A percentile compares a stretch with the other conserved stretches of the same genome.
Conservation (phyloP, 768 basidiomycete species). For the Suillus tomentosus region DNA sequence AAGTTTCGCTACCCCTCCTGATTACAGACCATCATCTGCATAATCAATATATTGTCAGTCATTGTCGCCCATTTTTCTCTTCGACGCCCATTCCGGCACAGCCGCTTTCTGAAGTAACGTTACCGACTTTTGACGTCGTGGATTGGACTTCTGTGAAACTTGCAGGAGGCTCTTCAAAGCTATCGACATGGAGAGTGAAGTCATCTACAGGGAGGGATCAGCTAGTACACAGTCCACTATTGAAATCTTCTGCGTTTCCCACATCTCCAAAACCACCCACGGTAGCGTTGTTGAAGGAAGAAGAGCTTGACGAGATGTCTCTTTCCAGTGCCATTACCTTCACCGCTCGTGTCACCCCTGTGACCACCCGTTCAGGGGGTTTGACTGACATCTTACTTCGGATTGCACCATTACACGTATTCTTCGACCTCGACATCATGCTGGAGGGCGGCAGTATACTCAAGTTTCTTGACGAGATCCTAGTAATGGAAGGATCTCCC, state of each 20-base stretch:
- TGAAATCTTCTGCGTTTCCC: constrained; percentile 18
- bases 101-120: constrained; percentile 24
- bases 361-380: constrained; percentile 8
- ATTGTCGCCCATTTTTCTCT: constrained; percentile 42
- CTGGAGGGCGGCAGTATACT: constrained; percentile 42
- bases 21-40: constrained; percentile 72
- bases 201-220: constrained; percentile 20
- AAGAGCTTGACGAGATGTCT: constrained; percentile 16
- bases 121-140: constrained; percentile 59
- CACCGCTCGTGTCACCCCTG: constrained; percentile 13
- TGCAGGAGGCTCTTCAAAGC: constrained; percentile 46
- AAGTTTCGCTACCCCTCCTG: constrained; percentile 62
- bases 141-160: constrained; percentile 61
- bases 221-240: constrained; percentile 23
- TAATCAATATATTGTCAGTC: constrained; percentile 52
- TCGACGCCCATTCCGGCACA: constrained; percentile 17
- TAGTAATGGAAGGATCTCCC: constrained; percentile 22
- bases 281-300: constrained; percentile 20
- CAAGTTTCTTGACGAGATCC: constrained; percentile 50
- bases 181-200: constrained; percentile 65
- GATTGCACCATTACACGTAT: constrained; percentile 70
- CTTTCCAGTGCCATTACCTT: constrained; percentile 23
- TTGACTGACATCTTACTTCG: constrained; percentile 35
- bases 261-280: constrained; percentile 22
- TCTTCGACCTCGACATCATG: constrained; percentile 61